Conservation (phyloP, 805 yeast species). For the Citeromyces matritensis region DNA sequence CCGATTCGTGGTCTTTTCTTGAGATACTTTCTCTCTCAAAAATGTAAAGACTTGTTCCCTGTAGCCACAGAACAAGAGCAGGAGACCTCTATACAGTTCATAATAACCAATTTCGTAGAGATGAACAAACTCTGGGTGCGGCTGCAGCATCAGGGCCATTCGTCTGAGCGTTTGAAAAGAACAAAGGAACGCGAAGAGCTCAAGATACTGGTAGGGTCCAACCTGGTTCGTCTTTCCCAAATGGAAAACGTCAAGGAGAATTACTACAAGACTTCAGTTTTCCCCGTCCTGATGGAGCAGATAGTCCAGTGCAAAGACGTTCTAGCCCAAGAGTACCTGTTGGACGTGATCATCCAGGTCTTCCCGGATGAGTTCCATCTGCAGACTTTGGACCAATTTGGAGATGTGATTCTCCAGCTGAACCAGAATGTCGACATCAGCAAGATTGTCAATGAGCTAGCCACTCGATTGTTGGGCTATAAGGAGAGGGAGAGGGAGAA, state of each 20-base stretch:
- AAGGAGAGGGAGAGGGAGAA: slow-evolving; percentile 20
- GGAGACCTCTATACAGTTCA: slow-evolving; percentile 60
- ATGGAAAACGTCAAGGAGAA: slow-evolving; percentile 55
- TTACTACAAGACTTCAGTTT: slow-evolving; percentile 31
- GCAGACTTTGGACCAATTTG: slow-evolving; percentile 49
- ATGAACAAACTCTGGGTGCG: slow-evolving; percentile 98
- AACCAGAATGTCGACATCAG: slow-evolving; percentile 59
- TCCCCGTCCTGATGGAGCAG: slow-evolving; percentile 79
- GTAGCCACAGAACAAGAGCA: slow-evolving; percentile 19
- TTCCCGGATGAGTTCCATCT: slow-evolving; percentile 90
- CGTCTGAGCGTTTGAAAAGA: slow-evolving; percentile 64
- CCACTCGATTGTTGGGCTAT: slow-evolving; percentile 53
- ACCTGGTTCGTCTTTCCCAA: slow-evolving; percentile 79
- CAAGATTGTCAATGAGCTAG: slow-evolving; percentile 51
- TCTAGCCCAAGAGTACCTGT: slow-evolving; percentile 80
- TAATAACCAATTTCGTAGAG: slow-evolving; percentile 80
- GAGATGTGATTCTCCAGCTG: slow-evolving; percentile 50
- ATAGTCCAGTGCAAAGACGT: slow-evolving; percentile 85
- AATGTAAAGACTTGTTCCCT: slow-evolving; percentile 57
- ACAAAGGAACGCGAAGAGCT: slow-evolving; percentile 74
- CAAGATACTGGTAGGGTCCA: slow-evolving; percentile 85
- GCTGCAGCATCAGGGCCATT: slow-evolving; percentile 88
- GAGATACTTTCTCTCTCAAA: slow-evolving; percentile 77
- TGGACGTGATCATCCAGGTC: slow-evolving; percentile 86
- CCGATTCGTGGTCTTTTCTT: slow-evolving; percentile 87